phyloP scores from a whole-genome alignment of 176 grass and related monocot species.

The Eleusine coracana region DNA sequence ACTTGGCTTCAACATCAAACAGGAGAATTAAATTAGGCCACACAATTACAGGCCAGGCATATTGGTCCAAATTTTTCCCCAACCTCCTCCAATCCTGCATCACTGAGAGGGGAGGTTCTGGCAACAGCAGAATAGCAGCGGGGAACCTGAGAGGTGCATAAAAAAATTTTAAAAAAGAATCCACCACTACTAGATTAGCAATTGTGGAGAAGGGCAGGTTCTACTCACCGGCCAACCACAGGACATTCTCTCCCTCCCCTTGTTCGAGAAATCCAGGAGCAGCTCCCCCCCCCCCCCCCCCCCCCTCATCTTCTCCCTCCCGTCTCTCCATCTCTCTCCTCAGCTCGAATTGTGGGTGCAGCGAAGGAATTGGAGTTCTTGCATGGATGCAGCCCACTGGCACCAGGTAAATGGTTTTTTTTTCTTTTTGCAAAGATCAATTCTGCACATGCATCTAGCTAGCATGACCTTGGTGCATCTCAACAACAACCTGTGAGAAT shows the following conservation, averaged over 20 bases:
- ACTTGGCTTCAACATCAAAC: slow-evolving; percentile 18
- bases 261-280: slow-evolving; percentile 43
- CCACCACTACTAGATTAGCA: slow-evolving; percentile 47
- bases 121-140: slow-evolving; percentile 19
- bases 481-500: slow-evolving; percentile 18
- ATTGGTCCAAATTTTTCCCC: neutral
- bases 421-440: slow-evolving; percentile 34
- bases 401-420: slow-evolving; percentile 61
- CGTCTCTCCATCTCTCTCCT: slow-evolving; percentile 2
- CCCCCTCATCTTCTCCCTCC: slow-evolving; percentile 34
- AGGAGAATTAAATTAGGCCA: slow-evolving; percentile 11
- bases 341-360: neutral
- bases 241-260: slow-evolving; percentile 36
- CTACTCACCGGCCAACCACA: slow-evolving; percentile 38
- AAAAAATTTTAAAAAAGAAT: slow-evolving; percentile 50
- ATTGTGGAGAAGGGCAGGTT: slow-evolving; percentile 28
- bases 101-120: neutral
- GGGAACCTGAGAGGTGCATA: slow-evolving; percentile 22
- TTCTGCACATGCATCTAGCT: slow-evolving; percentile 10
- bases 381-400: slow-evolving; percentile 87
- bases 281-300: neutral
- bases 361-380: slow-evolving; percentile 38
- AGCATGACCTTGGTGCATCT: neutral
- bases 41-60: slow-evolving; percentile 20
- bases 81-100: neutral